These are phyloP conservation scores for Zygnema cylindricum DNA, from an alignment of 139 green algal genomes.

Conservation along the genomic window DNA sequence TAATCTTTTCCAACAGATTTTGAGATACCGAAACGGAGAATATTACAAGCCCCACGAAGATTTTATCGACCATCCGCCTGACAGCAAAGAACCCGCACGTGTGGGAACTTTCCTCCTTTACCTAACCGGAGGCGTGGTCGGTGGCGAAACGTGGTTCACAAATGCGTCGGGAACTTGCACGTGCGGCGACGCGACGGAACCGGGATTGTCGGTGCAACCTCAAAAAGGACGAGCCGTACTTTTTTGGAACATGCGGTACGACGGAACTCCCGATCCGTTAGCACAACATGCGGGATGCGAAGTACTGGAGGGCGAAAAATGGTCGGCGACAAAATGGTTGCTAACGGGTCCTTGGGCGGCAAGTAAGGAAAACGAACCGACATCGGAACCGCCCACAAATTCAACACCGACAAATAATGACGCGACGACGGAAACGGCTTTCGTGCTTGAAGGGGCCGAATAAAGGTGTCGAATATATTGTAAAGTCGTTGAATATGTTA, in stretches of 20 bases:
- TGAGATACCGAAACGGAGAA: slow-evolving; percentile 15
- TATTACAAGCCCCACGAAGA: slow-evolving; percentile 22
- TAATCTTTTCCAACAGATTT: too few relatives aligned
- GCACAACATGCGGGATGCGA: slow-evolving; percentile 17
- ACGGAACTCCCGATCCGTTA: neutral
- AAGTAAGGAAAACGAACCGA: too few relatives aligned
- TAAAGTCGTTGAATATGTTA: too few relatives aligned
- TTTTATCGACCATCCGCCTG: neutral
- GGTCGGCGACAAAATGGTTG: slow-evolving; percentile 34
- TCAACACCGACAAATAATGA: too few relatives aligned
- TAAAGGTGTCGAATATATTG: too few relatives aligned
- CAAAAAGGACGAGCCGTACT: neutral
- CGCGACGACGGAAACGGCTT: too few relatives aligned
- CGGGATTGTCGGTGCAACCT: slow-evolving; percentile 3
- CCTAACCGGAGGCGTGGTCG: slow-evolving; percentile 9
- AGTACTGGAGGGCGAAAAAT: slow-evolving; percentile 26
- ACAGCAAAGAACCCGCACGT: neutral
- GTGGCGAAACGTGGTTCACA: slow-evolving; percentile 17
- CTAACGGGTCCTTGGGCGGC: slow-evolving; percentile 2
- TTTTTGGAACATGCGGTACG: slow-evolving; percentile 7
- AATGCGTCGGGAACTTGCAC: slow-evolving; percentile 2
- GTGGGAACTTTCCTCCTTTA: slow-evolving; percentile 25
- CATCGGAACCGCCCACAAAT: too few relatives aligned
- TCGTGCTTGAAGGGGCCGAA: too few relatives aligned
- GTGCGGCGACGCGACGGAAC: neutral